Percentiles rank a stretch among this genome's conserved stretches.
Evolutionary conservation across 2,329 filamentous ascomycete genomes (phyloP).

Genomic region (Oidium heveae): DNA sequence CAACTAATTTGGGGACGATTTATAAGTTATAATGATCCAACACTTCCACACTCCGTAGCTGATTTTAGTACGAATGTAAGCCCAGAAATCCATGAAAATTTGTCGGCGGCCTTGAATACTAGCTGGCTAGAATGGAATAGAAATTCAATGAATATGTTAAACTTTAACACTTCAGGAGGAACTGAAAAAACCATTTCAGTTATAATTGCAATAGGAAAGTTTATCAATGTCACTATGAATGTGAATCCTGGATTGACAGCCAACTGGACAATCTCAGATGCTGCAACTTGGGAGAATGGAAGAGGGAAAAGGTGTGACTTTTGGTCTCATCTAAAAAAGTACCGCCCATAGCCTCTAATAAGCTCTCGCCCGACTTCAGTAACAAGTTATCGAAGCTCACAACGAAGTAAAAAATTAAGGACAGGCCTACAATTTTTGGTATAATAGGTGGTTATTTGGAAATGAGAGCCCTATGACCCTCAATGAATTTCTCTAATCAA

Average conservation of each 20-base stretch:
- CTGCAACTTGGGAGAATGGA: slow-evolving; percentile 4
- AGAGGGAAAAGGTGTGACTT: slow-evolving; percentile 6
- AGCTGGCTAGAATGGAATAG: slow-evolving; percentile 2
- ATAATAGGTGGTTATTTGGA: too few species aligned
- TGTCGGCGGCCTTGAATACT: not conserved
- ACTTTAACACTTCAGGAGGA: slow-evolving; percentile 6
- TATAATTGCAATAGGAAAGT: not conserved
- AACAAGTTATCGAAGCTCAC: too few species aligned
- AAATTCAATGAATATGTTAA: slow-evolving; percentile 2
- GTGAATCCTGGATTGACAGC: slow-evolving; percentile 3
- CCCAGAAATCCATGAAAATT: not conserved
- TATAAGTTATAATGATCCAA: slow-evolving; percentile 3
- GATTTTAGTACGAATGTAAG: not conserved
- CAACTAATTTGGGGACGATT: slow-evolving; percentile 5
- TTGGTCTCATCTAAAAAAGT: not conserved
- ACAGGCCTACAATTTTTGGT: too few species aligned
- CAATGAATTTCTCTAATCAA: too few species aligned
- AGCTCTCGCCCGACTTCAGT: too few species aligned
- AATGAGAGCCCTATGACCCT: too few species aligned
- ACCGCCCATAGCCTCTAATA: too few species aligned
- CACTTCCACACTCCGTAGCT: slow-evolving; percentile 2
- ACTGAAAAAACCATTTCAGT: not conserved
- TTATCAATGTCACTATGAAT: slow-evolving; percentile 5
- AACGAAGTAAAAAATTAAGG: too few species aligned
- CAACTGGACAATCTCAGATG: slow-evolving; percentile 5